Percentiles rank a stretch among this genome's conserved stretches.
phyloP scores from a whole-genome alignment of 2,329 filamentous ascomycete species.

The Coniochaeta sp. region DNA sequence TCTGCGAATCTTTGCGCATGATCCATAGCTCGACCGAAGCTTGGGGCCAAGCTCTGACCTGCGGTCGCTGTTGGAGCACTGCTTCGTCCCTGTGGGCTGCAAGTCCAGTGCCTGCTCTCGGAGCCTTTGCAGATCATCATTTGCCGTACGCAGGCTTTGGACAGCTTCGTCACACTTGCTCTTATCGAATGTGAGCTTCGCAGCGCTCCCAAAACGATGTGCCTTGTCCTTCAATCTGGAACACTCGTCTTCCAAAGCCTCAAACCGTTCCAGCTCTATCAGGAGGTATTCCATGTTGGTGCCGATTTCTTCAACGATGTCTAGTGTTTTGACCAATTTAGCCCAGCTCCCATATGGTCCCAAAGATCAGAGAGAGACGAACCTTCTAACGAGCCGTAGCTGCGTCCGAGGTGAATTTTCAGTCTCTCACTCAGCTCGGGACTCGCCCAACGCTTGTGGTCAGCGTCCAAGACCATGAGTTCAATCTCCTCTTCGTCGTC shows the following conservation, averaged over 20 bases:
- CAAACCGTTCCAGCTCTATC: not conserved
- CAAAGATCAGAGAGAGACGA: too few relatives aligned
- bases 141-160: slow-evolving; percentile 1
- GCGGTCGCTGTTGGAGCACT: not conserved
- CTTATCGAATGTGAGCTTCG: not conserved
- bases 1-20: not conserved
- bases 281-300: not conserved
- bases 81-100: not conserved
- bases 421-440: not conserved
- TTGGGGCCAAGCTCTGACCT: not conserved
- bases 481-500: not conserved
- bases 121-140: not conserved
- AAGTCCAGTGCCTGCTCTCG: not conserved
- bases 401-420: not conserved
- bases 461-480: not conserved
- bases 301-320: not conserved
- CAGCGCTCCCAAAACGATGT: not conserved
- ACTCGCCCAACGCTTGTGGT: not conserved
- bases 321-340: too few relatives aligned
- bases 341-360: too few relatives aligned
- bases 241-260: not conserved
- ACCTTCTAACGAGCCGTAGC: not conserved
- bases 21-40: not conserved
- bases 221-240: not conserved
- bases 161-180: not conserved